Base-by-base conservation (phyloP, 805 yeast genomes). In the Yamadazyma insecticola region DNA sequence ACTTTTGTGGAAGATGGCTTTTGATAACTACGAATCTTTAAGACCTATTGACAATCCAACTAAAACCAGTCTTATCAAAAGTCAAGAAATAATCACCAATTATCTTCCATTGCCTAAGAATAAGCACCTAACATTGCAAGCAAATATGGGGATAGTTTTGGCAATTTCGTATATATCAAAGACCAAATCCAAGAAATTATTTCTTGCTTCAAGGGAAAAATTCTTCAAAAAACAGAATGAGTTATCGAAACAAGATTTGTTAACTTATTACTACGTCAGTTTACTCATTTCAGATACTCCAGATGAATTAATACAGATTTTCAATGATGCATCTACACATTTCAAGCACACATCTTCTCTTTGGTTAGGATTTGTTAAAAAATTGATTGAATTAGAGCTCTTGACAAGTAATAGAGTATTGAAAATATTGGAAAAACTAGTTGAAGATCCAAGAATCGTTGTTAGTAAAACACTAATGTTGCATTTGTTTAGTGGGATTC, bases 71-170 rank as follows among this genome's bases (percentile, higher is more conserved):
- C 23, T 33, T 12, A 29, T 33, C 15, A 36, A 35, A 28, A 40
- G 50, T 2, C 39, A 44, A 29, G 31, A 42, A 9, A 16, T 25
- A 7, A 9, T 32, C 6, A 22, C 35, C 6, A 13, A 22, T 2
- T 15, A n/a, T n/a, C n/a, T n/a, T n/a, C n/a, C n/a, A n/a, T n/a
- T n/a, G n/a, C n/a, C n/a, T n/a, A n/a, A n/a, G n/a, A n/a, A n/a
- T n/a, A n/a, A n/a, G n/a, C n/a, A 39, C 2, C 41, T 65, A 6
- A 41, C 38, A 16, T 48, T 62, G 11, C 39, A 47, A 23, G 67
- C 63, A 2, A 50, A 55, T 34, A 51, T 65, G 57, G 72, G 69
- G 2, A 48, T 65, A 1, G 57, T 53, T 1, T 30, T 63, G 13
- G 53, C 64, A 1, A 43, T 63, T 4, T 38, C 48, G 5, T 30